Conservation (phyloP, 495 filamentous ascomycete species). For the Lineolata rhizophorae region DNA sequence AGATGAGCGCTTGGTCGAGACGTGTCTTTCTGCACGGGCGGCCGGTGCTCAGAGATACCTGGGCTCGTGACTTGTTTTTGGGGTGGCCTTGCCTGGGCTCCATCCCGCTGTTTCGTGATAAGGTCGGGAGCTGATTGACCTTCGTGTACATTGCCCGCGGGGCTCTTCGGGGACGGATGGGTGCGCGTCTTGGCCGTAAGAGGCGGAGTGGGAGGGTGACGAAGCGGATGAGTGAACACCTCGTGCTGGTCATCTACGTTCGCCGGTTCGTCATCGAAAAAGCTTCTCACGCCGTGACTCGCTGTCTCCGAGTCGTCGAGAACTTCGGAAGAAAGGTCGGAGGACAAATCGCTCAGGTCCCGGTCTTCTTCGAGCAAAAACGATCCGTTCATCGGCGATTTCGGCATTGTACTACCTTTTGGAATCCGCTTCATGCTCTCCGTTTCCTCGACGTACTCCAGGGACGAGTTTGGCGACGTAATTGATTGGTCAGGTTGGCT, state of each 20-base stretch:
- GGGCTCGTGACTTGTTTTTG: conserved; percentile 1
- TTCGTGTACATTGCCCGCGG: no score
- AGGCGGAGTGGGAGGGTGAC: conserved; percentile 57
- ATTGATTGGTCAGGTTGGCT: no score
- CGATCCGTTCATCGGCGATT: conserved; percentile 18
- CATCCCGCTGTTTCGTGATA: no score
- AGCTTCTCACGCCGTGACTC: conserved; percentile 16
- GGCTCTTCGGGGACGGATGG: not conserved
- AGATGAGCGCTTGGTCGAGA: no score
- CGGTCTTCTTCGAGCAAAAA: conserved; percentile 49
- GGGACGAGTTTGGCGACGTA: conserved; percentile 22
- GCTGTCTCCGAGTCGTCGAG: conserved; percentile 25
- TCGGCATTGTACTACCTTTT: conserved; percentile 23
- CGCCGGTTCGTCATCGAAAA: conserved; percentile 20
- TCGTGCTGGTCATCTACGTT: conserved; percentile 20
- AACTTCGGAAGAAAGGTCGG: conserved; percentile 53
- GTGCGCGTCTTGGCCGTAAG: conserved; percentile 27
- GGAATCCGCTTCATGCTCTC: conserved; percentile 33
- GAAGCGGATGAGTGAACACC: conserved; percentile 42
- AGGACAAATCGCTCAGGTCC: conserved; percentile 53
- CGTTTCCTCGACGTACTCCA: conserved; percentile 34
- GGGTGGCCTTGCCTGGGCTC: no score
- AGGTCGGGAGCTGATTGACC: no score
- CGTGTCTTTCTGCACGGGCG: no score
- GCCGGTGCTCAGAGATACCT: conserved; percentile 3